phyloP scores from a whole-genome alignment of 441 rosid genomes.

The Adansonia gregorii region DNA sequence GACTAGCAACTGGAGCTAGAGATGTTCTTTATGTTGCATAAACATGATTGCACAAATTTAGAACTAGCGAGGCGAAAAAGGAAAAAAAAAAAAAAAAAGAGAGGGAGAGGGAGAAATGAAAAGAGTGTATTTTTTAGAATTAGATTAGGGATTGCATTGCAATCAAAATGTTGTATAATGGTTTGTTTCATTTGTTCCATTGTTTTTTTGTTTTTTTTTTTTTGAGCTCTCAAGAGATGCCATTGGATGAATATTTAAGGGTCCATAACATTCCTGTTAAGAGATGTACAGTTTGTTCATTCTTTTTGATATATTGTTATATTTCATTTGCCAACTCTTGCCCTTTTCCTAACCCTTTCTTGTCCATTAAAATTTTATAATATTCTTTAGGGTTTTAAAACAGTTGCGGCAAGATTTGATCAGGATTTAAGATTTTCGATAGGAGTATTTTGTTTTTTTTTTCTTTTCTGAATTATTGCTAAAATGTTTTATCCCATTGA shows the following conservation, averaged over 20 bases:
- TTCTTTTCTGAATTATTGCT: too few relatives aligned
- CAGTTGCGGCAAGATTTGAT: too few relatives aligned
- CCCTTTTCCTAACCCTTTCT: background rate
- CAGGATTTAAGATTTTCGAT: too few relatives aligned
- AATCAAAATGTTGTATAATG: conserved; percentile 30
- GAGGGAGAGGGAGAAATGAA: background rate
- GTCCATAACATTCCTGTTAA: conserved; percentile 28
- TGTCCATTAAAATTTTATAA: too few relatives aligned
- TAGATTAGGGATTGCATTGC: conserved; percentile 31
- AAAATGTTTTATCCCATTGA: too few relatives aligned
- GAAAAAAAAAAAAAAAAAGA: background rate
- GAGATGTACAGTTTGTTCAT: conserved; percentile 32
- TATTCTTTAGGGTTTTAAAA: too few relatives aligned
- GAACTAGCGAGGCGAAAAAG: background rate
- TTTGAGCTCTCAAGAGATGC: background rate
- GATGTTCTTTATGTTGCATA: background rate
- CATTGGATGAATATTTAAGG: conserved; percentile 22
- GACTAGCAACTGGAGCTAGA: background rate
- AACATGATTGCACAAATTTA: background rate
- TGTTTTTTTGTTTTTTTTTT: background rate
- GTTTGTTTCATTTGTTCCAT: conserved; percentile 19
- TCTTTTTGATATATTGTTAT: conserved; percentile 20
- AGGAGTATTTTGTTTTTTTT: too few relatives aligned
- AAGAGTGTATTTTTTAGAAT: background rate
- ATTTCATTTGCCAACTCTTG: background rate